Conservation (phyloP, 441 rosid genomes). For the Macaranga tanarius region DNA sequence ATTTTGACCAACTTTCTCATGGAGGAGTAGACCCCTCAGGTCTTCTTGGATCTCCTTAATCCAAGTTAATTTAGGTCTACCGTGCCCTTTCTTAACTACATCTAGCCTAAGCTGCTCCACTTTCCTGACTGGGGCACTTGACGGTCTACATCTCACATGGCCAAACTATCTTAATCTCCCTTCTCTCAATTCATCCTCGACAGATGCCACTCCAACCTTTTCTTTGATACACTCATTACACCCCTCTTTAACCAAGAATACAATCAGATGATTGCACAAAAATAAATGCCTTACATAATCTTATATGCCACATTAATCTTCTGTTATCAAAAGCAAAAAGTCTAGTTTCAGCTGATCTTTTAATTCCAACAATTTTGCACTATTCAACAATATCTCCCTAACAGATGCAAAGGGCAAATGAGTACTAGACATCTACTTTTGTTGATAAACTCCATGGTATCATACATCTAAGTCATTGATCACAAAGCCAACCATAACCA, state of each 20-base stretch:
- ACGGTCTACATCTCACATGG: too few species aligned
- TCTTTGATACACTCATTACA: too few species aligned
- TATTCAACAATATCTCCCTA: not conserved
- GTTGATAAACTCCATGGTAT: not conserved
- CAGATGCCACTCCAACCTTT: too few species aligned
- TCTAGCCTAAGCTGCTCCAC: too few species aligned
- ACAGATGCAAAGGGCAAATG: not conserved
- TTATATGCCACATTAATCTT: not conserved
- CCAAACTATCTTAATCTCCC: too few species aligned
- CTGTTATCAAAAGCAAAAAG: not conserved
- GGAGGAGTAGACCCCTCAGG: too few species aligned
- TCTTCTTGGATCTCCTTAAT: too few species aligned
- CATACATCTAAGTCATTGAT: not conserved
- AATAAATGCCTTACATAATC: not conserved
- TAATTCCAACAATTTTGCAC: not conserved
- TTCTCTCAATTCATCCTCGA: too few species aligned
- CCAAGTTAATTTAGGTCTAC: too few species aligned
- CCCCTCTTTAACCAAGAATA: not conserved
- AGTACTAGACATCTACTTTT: not conserved
- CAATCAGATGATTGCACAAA: not conserved
- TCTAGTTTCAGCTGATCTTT: not conserved
- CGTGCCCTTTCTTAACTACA: too few species aligned
- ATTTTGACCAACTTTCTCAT: too few species aligned
- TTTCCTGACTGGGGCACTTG: too few species aligned
- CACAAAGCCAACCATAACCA: not conserved